Percentiles rank a stretch among this genome's conserved stretches.
phyloP scores from a whole-genome alignment of 495 filamentous ascomycete genomes.

The Podospora comata region DNA sequence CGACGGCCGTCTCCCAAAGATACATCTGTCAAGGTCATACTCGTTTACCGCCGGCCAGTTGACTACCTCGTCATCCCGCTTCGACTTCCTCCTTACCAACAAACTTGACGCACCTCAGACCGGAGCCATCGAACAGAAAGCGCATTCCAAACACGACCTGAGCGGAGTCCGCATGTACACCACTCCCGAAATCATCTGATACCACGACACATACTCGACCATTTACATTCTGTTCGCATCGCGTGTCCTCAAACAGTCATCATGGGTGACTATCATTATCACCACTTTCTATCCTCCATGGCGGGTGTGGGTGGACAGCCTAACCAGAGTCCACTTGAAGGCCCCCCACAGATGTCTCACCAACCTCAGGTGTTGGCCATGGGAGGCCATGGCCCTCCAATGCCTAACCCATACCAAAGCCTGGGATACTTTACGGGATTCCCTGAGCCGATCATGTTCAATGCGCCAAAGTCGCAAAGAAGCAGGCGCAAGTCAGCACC shows the following conservation, averaged over 20 bases:
- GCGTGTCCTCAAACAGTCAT: not conserved
- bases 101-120: not conserved
- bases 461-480: constrained; percentile 51
- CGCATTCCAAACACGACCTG: not conserved
- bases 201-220: not conserved
- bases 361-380: constrained; percentile 33
- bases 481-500: constrained; percentile 56
- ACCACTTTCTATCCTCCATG: constrained; percentile 47
- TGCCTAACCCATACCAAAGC: constrained; percentile 42
- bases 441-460: constrained; percentile 47
- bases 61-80: too few relatives aligned
- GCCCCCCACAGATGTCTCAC: constrained; percentile 33
- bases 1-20: not conserved
- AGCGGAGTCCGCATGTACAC: not conserved
- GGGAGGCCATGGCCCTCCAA: constrained; percentile 31
- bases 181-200: not conserved
- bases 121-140: not conserved
- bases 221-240: not conserved
- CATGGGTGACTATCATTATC: constrained; percentile 50
- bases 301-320: constrained; percentile 41
- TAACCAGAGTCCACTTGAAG: constrained; percentile 35
- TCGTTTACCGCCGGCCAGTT: not conserved
- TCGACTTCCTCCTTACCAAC: too few relatives aligned
- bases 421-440: constrained; percentile 47
- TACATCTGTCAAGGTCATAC: not conserved